Percentiles rank a stretch among this genome's conserved stretches.
Evolutionary conservation across 306 rosid genomes (phyloP).

Genomic region (Dalbergia cultrata): DNA sequence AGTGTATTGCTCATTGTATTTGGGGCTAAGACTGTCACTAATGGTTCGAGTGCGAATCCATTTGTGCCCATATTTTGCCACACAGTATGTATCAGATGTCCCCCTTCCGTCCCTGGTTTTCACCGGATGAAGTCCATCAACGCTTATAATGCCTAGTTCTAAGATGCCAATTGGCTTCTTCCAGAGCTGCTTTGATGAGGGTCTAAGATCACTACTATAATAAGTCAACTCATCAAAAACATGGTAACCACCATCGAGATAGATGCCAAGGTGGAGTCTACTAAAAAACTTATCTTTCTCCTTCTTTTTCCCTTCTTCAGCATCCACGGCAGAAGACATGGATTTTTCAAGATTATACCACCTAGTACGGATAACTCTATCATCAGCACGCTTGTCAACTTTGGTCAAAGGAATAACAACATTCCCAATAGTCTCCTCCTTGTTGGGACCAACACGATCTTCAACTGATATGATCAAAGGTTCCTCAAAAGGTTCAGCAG

Average conservation of each 20-base stretch:
- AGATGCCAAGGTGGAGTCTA: constrained; percentile 72
- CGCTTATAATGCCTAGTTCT: constrained; percentile 84
- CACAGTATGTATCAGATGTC: constrained; percentile 85
- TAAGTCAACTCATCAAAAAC: constrained; percentile 93
- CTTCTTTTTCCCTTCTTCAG: constrained; percentile 48
- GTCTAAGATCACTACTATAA: constrained; percentile 88
- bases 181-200: constrained; percentile 89
- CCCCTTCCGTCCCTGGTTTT: constrained; percentile 83
- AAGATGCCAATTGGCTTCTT: constrained; percentile 77
- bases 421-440: constrained; percentile 76
- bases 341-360: constrained; percentile 78
- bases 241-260: constrained; percentile 98
- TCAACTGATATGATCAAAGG: constrained; percentile 73
- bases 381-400: constrained; percentile 87
- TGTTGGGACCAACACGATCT: constrained; percentile 74
- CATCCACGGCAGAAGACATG: constrained; percentile 78
- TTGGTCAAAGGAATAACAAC: constrained; percentile 64
- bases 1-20: constrained; percentile 91
- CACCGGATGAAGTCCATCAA: constrained; percentile 78
- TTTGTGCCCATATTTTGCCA: constrained; percentile 90
- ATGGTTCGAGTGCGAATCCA: constrained; percentile 98
- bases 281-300: constrained; percentile 73
- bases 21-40: constrained; percentile 68
- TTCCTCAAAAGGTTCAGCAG: constrained; percentile 94
- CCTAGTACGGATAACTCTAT: constrained; percentile 56